Conservation (phyloP, 805 yeast species). For the Komagataella populi region DNA sequence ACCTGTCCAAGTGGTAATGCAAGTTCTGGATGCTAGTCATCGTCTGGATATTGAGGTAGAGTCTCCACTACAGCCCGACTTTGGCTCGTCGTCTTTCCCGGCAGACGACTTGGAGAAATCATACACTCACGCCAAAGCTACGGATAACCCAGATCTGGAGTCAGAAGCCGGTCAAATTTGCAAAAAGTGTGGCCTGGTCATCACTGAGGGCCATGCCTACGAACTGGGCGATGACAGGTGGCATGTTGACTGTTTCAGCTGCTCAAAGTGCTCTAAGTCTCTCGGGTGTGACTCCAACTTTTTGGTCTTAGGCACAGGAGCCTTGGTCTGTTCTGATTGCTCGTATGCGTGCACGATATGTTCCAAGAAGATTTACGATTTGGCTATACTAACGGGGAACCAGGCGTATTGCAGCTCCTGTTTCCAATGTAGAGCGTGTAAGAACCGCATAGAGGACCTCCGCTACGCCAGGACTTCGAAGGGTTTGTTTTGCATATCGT, state of each 20-base stretch:
- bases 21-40: not conserved
- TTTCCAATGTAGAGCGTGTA: constrained; percentile 82
- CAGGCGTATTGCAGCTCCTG: constrained; percentile 89
- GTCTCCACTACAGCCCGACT: not conserved
- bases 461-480: constrained; percentile 87
- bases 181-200: constrained; percentile 10
- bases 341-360: constrained; percentile 86
- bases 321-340: constrained; percentile 79
- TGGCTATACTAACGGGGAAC: constrained; percentile 90
- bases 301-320: constrained; percentile 86
- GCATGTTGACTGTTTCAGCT: constrained; percentile 88
- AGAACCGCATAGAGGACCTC: constrained; percentile 72
- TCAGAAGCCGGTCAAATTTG: not conserved
- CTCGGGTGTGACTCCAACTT: constrained; percentile 84
- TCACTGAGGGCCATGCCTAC: constrained; percentile 86
- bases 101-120: not conserved
- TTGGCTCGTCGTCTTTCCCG: not conserved
- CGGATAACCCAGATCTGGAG: not conserved
- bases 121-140: not conserved
- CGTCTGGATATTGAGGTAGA: not conserved
- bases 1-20: not conserved
- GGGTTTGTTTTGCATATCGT: constrained; percentile 85
- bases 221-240: constrained; percentile 91
- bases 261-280: constrained; percentile 69
- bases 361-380: constrained; percentile 75